Evolutionary conservation across 305 asterid genomes (phyloP).

Genomic region (Solanum hybrid): DNA sequence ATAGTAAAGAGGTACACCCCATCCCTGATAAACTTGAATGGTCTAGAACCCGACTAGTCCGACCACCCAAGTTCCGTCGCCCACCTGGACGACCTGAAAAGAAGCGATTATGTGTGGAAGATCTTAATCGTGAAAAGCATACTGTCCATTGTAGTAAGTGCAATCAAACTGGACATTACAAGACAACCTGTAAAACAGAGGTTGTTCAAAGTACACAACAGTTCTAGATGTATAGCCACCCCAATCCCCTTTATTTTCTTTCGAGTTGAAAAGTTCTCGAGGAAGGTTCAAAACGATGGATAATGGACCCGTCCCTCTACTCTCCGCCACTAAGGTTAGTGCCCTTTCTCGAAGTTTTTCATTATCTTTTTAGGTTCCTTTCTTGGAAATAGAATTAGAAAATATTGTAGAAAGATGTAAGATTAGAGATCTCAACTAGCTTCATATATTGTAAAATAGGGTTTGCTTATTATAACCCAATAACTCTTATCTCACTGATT

Average conservation of each 20-base stretch:
- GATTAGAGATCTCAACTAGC: not conserved
- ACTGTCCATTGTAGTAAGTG: constrained; percentile 62
- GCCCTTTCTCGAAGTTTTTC: not conserved
- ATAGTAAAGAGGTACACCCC: constrained; percentile 35
- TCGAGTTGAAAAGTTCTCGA: not conserved
- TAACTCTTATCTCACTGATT: not conserved
- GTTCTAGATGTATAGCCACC: constrained; percentile 18
- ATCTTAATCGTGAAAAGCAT: constrained; percentile 60
- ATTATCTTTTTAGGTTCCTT: not conserved
- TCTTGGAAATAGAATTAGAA: not conserved
- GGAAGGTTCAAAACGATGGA: not conserved
- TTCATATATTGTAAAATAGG: not conserved
- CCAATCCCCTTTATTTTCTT: not conserved
- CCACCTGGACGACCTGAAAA: constrained; percentile 77
- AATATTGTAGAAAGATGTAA: not conserved
- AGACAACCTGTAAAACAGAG: constrained; percentile 63
- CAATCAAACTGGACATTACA: constrained; percentile 63
- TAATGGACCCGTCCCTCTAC: not conserved
- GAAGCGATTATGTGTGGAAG: constrained; percentile 59
- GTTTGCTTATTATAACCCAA: not conserved
- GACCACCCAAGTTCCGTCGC: constrained; percentile 64
- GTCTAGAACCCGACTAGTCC: constrained; percentile 31
- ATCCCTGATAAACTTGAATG: constrained; percentile 45
- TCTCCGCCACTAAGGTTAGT: not conserved
- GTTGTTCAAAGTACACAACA: constrained; percentile 26